Conservation (phyloP, 2,329 filamentous ascomycete genomes). For the Xylaria multiplex region DNA sequence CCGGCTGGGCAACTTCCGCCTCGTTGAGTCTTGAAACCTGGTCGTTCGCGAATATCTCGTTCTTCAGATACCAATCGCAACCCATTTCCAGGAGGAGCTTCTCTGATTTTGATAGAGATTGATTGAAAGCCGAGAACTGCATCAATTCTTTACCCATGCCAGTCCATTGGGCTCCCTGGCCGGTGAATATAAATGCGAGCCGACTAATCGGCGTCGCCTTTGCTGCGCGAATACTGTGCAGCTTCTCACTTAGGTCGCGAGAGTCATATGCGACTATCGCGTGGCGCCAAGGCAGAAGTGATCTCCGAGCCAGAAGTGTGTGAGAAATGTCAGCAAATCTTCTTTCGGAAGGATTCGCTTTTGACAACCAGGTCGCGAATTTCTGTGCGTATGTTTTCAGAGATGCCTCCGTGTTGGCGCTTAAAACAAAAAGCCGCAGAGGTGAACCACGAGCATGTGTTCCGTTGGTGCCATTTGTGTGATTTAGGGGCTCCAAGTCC, state of each 20-base stretch:
- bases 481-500: too few relatives aligned
- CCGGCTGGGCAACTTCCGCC: slow-evolving; percentile 22
- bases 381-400: slow-evolving; percentile 14
- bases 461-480: slow-evolving; percentile 6
- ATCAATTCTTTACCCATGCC: slow-evolving; percentile 27
- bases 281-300: slow-evolving; percentile 22
- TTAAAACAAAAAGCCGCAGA: slow-evolving; percentile 10
- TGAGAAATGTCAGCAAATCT: slow-evolving; percentile 14
- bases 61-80: slow-evolving; percentile 17
- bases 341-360: background rate
- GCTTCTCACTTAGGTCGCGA: slow-evolving; percentile 5
- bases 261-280: slow-evolving; percentile 4
- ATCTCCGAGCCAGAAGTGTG: slow-evolving; percentile 17
- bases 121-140: slow-evolving; percentile 10
- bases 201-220: slow-evolving; percentile 4
- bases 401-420: slow-evolving; percentile 17
- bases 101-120: slow-evolving; percentile 13
- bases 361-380: slow-evolving; percentile 4
- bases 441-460: background rate
- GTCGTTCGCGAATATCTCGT: slow-evolving; percentile 2
- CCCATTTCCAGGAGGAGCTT: slow-evolving; percentile 10
- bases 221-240: slow-evolving; percentile 10
- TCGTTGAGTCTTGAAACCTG: slow-evolving; percentile 9
- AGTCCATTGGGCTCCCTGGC: slow-evolving; percentile 29
- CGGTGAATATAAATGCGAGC: slow-evolving; percentile 30